Evolutionary conservation across 305 asterid genomes (phyloP).

Genomic region (Fraxinus ornus): DNA sequence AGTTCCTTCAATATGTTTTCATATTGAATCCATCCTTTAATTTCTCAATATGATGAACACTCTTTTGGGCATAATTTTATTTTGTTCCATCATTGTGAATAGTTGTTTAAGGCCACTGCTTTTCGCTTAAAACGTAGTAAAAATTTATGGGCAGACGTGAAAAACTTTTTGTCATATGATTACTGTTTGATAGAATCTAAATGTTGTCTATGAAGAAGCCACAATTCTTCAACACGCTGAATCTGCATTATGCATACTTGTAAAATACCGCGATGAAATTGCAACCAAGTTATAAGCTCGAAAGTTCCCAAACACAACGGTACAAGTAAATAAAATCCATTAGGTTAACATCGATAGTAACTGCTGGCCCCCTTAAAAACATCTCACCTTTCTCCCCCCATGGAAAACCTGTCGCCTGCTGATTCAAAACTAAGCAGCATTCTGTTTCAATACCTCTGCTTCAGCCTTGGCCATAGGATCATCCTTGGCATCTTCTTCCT

Average conservation of each 20-base stretch:
- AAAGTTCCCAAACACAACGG: conserved; percentile 4
- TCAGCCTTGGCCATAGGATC: conserved; percentile 93
- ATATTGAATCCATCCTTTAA: no score
- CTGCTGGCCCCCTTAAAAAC: background rate
- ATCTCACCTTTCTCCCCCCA: background rate
- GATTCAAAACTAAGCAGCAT: conserved; percentile 32
- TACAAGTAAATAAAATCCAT: background rate
- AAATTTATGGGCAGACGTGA: background rate
- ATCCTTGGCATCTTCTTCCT: conserved; percentile 52
- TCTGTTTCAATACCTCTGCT: conserved; percentile 66
- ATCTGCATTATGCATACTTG: background rate
- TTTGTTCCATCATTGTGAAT: background rate
- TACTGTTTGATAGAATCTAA: background rate
- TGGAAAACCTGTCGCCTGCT: background rate
- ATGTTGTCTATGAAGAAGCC: background rate
- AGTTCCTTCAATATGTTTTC: no score
- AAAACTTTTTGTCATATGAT: background rate
- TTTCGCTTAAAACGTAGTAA: background rate
- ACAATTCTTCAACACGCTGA: background rate
- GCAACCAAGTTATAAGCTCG: background rate
- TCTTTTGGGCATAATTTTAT: no score
- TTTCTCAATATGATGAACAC: no score
- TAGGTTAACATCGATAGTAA: background rate
- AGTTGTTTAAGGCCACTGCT: background rate
- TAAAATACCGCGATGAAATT: background rate